Conservation (phyloP, 208 protist genomes). For the Crithidia sp. region DNA sequence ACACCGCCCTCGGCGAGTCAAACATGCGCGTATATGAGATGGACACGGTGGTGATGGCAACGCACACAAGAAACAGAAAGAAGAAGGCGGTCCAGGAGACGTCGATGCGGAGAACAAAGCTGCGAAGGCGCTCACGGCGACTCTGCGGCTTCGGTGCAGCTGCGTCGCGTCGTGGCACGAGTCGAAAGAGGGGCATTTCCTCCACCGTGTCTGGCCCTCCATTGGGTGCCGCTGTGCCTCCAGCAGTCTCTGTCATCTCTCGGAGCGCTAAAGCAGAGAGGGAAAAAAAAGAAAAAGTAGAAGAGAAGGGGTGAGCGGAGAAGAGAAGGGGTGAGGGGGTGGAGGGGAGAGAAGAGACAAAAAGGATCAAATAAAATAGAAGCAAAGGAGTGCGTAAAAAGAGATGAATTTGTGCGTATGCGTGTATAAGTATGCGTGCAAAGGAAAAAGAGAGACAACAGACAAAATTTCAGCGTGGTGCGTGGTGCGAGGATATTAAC, state of each 20-base stretch:
- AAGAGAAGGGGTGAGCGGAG: neutral
- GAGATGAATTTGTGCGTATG: neutral
- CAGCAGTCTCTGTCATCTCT: neutral
- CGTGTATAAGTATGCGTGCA: neutral
- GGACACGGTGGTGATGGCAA: neutral
- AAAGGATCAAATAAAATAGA: no score
- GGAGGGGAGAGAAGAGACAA: no score
- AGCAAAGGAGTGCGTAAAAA: no score
- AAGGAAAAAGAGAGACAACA: neutral
- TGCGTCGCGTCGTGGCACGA: neutral
- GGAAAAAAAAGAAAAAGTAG: neutral
- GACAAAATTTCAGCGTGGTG: neutral
- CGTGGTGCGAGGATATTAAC: no score
- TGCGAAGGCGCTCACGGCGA: neutral
- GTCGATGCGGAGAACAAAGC: conserved; percentile 6
- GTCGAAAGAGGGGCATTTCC: neutral
- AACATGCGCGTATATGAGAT: neutral
- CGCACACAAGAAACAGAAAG: conserved; percentile 2
- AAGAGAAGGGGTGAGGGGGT: neutral
- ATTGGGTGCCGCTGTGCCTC: no score
- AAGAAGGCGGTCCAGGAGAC: conserved; percentile 7
- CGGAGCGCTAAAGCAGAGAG: neutral
- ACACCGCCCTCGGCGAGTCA: neutral
- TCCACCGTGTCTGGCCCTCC: neutral
- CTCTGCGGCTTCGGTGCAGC: neutral